These are phyloP conservation scores for Cryptosporidium sp. DNA, from an alignment of 169 alveolate species.

Conservation along the genomic window DNA sequence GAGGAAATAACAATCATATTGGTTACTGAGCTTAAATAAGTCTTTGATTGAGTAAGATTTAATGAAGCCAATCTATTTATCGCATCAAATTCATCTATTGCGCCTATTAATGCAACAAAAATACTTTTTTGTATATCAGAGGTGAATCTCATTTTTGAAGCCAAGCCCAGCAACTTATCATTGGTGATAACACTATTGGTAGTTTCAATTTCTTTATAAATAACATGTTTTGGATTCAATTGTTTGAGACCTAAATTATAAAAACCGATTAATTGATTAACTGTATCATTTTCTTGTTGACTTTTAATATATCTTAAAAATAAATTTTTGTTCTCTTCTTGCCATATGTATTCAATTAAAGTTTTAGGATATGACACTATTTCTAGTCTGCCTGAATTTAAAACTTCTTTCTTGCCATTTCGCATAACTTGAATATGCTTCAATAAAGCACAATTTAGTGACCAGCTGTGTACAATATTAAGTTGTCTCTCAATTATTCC, in stretches of 20 bases:
- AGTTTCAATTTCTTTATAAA: background rate
- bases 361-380: constrained; percentile 42
- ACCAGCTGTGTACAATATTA: constrained; percentile 41
- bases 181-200: background rate
- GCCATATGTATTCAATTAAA: constrained; percentile 48
- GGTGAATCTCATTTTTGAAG: constrained; percentile 49
- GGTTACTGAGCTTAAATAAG: constrained; percentile 8
- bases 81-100: constrained; percentile 45
- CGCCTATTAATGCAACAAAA: constrained; percentile 61
- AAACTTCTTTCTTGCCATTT: background rate
- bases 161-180: constrained; percentile 13
- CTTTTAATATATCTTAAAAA: background rate
- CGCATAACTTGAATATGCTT: background rate
- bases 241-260: constrained; percentile 8
- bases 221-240: background rate
- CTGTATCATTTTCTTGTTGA: background rate
- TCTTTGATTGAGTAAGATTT: constrained; percentile 19
- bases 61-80: constrained; percentile 37
- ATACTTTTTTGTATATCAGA: constrained; percentile 71
- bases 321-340: background rate
- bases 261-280: background rate
- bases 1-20: constrained; percentile 51
- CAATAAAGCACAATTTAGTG: background rate
- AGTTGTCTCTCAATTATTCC: constrained; percentile 61
- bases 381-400: background rate